Evolutionary conservation across 106 monocot species (phyloP), one percentile per base, ranked within the genome.

Genomic region (Cymbidium sinense): DNA sequence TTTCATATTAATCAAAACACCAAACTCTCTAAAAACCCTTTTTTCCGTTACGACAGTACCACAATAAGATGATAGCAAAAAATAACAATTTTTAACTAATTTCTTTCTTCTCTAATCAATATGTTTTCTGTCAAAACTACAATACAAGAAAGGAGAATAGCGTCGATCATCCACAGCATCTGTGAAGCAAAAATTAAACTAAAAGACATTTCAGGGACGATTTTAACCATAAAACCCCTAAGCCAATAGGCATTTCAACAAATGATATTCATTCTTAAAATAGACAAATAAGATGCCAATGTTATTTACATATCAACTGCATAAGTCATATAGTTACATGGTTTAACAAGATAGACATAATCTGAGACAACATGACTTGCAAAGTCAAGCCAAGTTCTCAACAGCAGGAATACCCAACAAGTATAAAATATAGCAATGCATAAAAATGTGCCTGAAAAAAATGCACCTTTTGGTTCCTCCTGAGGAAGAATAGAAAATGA

Each of bases 401-500:
- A 39, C 3, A 37, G 21, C 36, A 34, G 37, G n/a, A 71, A 71
- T 39, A 71, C n/a, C 35, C 19, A 37, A 71, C 27, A 74, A 74
- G 15, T 43, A 44, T 44, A 74, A 28, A 43, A 44, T 27, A 74
- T 35, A 23, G 47, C 21, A 25, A 74, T 74, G 13, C 28, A 43
- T 15, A 44, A 70, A 35, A 35, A 71, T 36, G 71, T 37, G 17
- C 71, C 37, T 71, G n/a, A n/a, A n/a, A 12, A 36, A 35, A 37
- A 71, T 11, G 27, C 81, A 91, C 88, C 91, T 91, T 83, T 89
- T 34, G 76, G 70, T 80, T 86, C 85, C 34, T 92, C 92, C 70
- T 81, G 89, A 61, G 85, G 78, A 81, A 89, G 55, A 71, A 87
- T 83, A 36, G 89, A 85, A 76, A 92, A 78, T 54, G 92, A 92